Conservation (phyloP, 2,329 filamentous ascomycete species). For the Calycina marina region DNA sequence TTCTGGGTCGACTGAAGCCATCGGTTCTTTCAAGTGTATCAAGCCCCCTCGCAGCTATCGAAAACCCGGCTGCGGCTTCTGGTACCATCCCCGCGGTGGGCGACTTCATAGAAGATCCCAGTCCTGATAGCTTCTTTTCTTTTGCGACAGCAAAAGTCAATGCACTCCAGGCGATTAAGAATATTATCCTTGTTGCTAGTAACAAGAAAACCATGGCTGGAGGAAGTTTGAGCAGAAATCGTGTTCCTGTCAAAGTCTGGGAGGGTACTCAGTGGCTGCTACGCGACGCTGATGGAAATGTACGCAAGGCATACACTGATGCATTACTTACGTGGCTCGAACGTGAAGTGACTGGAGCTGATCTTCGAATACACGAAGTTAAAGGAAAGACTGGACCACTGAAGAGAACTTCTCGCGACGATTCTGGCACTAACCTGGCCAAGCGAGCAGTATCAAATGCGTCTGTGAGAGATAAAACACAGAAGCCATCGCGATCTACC, state of each 20-base stretch:
- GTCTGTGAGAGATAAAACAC: conserved; percentile 29
- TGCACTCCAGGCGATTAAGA: conserved; percentile 67
- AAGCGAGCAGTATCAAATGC: conserved; percentile 55
- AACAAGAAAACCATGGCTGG: conserved; percentile 42
- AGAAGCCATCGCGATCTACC: conserved; percentile 21
- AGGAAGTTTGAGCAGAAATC: conserved; percentile 55
- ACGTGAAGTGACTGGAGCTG: conserved; percentile 55
- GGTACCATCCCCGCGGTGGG: conserved; percentile 32
- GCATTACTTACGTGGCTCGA: conserved; percentile 74
- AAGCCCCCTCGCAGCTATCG: conserved; percentile 30
- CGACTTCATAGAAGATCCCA: conserved; percentile 35
- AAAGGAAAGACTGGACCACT: conserved; percentile 26
- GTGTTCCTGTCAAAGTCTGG: conserved; percentile 73
- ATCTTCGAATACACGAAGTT: conserved; percentile 48
- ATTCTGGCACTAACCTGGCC: conserved; percentile 16
- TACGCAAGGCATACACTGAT: conserved; percentile 75
- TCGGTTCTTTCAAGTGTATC: conserved; percentile 29
- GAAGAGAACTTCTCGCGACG: conserved; percentile 20
- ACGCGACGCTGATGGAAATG: conserved; percentile 60
- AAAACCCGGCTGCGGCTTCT: conserved; percentile 27
- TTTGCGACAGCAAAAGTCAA: conserved; percentile 45
- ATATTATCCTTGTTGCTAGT: conserved; percentile 72
- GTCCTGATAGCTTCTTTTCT: conserved; percentile 44
- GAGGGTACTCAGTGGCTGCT: conserved; percentile 93
- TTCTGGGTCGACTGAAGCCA: conserved; percentile 67